Percentiles rank a stretch among this genome's conserved stretches.
Evolutionary conservation across 768 basidiomycete genomes (phyloP).

Genomic region (Rhodotorula kratochvilovae): DNA sequence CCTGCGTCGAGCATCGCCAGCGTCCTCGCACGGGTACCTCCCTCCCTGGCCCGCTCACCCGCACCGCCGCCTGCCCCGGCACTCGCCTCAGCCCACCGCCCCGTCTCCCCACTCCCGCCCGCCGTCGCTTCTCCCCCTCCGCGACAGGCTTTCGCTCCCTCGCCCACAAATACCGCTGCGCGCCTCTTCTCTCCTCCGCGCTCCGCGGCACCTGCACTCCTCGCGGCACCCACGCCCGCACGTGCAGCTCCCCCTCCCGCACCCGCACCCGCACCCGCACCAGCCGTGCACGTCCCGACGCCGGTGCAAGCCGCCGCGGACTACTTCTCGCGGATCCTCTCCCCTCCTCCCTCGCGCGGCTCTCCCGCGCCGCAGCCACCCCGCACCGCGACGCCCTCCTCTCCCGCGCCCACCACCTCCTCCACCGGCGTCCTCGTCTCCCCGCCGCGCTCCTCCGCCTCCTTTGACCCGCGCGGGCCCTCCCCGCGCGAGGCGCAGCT

Average conservation of each 20-base stretch:
- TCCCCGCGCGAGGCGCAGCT: conserved; percentile 60
- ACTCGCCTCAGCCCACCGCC: not conserved
- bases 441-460: not conserved
- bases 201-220: not conserved
- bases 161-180: not conserved
- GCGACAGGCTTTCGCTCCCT: conserved; percentile 8
- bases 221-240: conserved; percentile 1
- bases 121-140: not conserved
- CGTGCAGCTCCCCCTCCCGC: conserved; percentile 9
- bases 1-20: conserved; percentile 5
- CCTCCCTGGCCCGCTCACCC: not conserved
- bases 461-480: not conserved
- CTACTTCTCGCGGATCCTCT: not conserved
- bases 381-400: not conserved
- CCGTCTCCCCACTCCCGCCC: not conserved
- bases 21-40: not conserved
- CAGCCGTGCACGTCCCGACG: not conserved
- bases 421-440: not conserved
- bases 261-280: not conserved
- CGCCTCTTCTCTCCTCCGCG: not conserved
- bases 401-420: not conserved
- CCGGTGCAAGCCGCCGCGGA: not conserved
- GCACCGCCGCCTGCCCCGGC: not conserved
- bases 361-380: not conserved
- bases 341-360: not conserved